A percentile compares a stretch with the other conserved stretches of the same genome.
Conservation (phyloP, 2,329 filamentous ascomycete species). For the Monilinia vaccinii-corymbosi region DNA sequence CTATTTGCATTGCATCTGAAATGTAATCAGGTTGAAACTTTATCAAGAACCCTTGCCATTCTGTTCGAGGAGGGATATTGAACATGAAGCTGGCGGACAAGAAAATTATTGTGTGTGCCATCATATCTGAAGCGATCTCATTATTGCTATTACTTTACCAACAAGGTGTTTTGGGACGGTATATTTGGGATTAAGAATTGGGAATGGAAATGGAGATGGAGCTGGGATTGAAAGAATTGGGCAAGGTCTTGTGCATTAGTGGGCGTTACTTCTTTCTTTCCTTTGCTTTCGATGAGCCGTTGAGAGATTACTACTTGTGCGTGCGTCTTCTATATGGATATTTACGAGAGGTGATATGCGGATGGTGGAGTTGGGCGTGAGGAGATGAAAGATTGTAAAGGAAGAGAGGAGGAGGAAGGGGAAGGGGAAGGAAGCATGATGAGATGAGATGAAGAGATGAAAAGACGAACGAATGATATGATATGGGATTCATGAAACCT, state of each 20-base stretch:
- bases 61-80: neutral
- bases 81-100: neutral
- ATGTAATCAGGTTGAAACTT: neutral
- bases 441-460: neutral
- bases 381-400: neutral
- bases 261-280: neutral
- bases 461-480: too few species aligned
- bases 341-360: neutral
- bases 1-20: neutral
- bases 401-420: neutral
- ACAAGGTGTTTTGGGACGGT: neutral
- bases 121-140: neutral
- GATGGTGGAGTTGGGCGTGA: neutral
- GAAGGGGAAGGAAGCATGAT: neutral
- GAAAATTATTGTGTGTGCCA: neutral
- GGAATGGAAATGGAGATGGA: neutral
- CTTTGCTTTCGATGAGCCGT: neutral
- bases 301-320: neutral
- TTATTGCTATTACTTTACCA: neutral
- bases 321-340: neutral
- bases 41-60: constrained; percentile 31
- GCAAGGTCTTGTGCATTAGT: neutral
- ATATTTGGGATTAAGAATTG: neutral
- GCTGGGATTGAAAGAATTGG: neutral
- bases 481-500: too few species aligned